These are phyloP conservation scores for Termitomyces sp. DNA, from an alignment of 768 basidiomycete genomes.

Conservation along the genomic window DNA sequence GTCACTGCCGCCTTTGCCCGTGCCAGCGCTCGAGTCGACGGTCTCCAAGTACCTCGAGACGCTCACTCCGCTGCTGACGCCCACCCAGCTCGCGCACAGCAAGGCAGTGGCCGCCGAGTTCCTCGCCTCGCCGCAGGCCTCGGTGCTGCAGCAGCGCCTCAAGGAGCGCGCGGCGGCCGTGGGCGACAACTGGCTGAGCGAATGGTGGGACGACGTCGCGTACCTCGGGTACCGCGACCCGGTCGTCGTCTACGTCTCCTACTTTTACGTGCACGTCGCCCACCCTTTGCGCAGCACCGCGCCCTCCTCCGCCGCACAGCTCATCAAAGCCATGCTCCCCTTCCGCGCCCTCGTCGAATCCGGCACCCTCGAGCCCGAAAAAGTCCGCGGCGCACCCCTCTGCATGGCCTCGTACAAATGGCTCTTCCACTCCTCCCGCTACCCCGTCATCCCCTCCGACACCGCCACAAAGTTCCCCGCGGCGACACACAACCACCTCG, in stretches of 20 bases:
- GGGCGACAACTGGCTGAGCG: slow-evolving; percentile 79
- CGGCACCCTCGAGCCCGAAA: slow-evolving; percentile 83
- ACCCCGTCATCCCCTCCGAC: slow-evolving; percentile 80
- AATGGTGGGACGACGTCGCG: slow-evolving; percentile 97
- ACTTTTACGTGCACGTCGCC: slow-evolving; percentile 87
- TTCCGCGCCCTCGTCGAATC: slow-evolving; percentile 83
- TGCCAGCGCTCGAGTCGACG: slow-evolving; percentile 46
- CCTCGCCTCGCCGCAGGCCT: slow-evolving; percentile 59
- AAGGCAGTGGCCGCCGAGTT: slow-evolving; percentile 60
- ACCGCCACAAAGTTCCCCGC: slow-evolving; percentile 79
- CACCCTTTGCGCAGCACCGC: slow-evolving; percentile 52
- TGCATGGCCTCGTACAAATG: slow-evolving; percentile 96
- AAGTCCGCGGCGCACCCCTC: slow-evolving; percentile 67
- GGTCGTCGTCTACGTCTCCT: slow-evolving; percentile 89
- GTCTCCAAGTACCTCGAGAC: slow-evolving; percentile 85
- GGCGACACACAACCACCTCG: slow-evolving; percentile 74
- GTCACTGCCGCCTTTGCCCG: not conserved
- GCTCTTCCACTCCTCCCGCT: slow-evolving; percentile 94
- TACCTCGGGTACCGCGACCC: slow-evolving; percentile 88
- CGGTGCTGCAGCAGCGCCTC: slow-evolving; percentile 73
- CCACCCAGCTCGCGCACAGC: slow-evolving; percentile 53
- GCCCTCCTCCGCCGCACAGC: slow-evolving; percentile 68
- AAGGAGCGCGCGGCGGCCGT: slow-evolving; percentile 66
- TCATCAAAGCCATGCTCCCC: slow-evolving; percentile 78
- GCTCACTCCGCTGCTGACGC: slow-evolving; percentile 65